Base-by-base conservation (phyloP, 2,329 filamentous ascomycete genomes). In the Diaporthe aspalathi region DNA sequence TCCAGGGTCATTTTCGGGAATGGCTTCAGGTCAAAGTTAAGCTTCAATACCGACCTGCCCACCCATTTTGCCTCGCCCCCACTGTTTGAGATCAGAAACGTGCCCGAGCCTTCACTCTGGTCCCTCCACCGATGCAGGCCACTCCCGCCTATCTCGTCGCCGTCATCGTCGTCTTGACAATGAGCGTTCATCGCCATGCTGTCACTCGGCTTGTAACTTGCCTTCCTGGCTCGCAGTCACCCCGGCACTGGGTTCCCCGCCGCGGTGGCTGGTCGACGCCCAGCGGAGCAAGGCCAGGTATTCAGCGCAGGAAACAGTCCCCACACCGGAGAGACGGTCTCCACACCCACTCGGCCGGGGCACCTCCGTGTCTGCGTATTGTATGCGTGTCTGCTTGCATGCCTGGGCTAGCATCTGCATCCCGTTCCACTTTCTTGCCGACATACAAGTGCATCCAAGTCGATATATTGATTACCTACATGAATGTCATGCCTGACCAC, bases 41-140 rank as follows among this genome's bases (percentile, higher is more conserved):
- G 27, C 60, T 50, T 65, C 60, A 65, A 65, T 35, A 47, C 60
- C 29, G 43, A 27, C 45, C n/a, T 65, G 45, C 60, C 60, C 60
- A 65, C 60, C 60, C 60, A 38, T 50, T 50, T 38, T 24, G 29
- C 45, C 50, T 38, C 50, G 2, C 43, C 20, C 60, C 60, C 60
- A n/a, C 60, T 65, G 60, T 65, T 65, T 65, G 60, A 65, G 60
- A 65, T 65, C 60, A 65, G 60, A 65, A 65, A 65, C 45, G 27
- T 65, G 60, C 43, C 60, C n/a, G n/a, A 65, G 60, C 60, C 29
- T 50, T 65, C 29, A 20, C 8, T 20, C 43, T 65, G 29, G 7
- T 1, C 45, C n/a, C 14, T 65, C 27, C 16, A 17, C n/a, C 1
- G 27, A 32, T 16, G 38, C 12, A 63, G 20, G 29, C n/a, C 27